Evolutionary conservation across 2,329 filamentous ascomycete species (phyloP).

Genomic region (Neofusicoccum sp.): DNA sequence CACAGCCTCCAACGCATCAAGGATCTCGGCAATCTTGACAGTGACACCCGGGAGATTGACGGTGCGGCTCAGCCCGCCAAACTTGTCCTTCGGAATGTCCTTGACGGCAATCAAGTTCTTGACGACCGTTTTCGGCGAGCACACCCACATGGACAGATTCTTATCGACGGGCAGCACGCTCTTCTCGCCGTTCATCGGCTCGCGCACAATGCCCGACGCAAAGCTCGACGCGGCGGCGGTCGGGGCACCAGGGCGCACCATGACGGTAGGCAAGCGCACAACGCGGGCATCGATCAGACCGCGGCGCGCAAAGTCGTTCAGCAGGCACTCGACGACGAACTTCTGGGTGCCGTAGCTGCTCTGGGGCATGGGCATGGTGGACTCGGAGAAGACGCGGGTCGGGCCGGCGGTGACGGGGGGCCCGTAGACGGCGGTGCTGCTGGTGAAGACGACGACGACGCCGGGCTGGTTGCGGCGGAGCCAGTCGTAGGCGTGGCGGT

Average conservation of each 20-base stretch:
- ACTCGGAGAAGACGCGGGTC: slow-evolving; percentile 13
- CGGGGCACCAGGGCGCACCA: slow-evolving; percentile 57
- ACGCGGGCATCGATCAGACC: slow-evolving; percentile 56
- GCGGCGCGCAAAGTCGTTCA: slow-evolving; percentile 60
- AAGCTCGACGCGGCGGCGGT: slow-evolving; percentile 59
- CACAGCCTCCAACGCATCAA: slow-evolving; percentile 52
- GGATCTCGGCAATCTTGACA: slow-evolving; percentile 53
- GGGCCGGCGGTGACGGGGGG: slow-evolving; percentile 45
- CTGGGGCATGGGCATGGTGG: slow-evolving; percentile 54
- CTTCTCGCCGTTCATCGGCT: slow-evolving; percentile 55
- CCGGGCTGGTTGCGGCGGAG: slow-evolving; percentile 50
- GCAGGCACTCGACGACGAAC: slow-evolving; percentile 55
- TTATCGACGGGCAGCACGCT: slow-evolving; percentile 47
- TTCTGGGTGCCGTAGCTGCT: slow-evolving; percentile 62
- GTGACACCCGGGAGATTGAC: slow-evolving; percentile 52
- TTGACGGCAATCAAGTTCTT: slow-evolving; percentile 52
- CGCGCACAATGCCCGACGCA: slow-evolving; percentile 61
- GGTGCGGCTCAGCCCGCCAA: slow-evolving; percentile 45
- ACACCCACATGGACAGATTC: slow-evolving; percentile 55
- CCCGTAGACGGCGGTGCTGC: slow-evolving; percentile 60
- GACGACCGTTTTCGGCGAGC: slow-evolving; percentile 52
- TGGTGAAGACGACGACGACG: slow-evolving; percentile 56
- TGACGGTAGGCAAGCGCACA: slow-evolving; percentile 59
- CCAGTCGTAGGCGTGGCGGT: slow-evolving; percentile 50
- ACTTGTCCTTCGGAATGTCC: slow-evolving; percentile 46